Percentiles rank a stretch among this genome's conserved stretches.
These are phyloP conservation scores for Trichophyton mentagrophytes DNA, from an alignment of 2,329 filamentous ascomycete genomes.

Conservation along the genomic window DNA sequence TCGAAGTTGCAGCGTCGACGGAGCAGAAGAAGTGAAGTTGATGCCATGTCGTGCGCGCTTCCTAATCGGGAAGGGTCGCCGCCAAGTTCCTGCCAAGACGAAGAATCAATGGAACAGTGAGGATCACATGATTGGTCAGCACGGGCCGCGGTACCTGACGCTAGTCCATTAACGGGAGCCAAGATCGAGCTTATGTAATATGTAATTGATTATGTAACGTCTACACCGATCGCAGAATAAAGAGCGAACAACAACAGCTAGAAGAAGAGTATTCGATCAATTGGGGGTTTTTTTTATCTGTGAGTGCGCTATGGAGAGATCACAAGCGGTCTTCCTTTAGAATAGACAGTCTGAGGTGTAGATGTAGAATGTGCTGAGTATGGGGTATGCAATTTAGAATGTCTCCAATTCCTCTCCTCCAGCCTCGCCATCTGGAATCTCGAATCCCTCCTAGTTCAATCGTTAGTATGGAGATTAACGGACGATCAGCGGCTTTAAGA, in stretches of 20 bases:
- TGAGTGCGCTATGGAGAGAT: neutral
- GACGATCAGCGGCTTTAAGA: neutral
- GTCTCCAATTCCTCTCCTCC: slow-evolving; percentile 32
- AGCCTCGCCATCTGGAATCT: slow-evolving; percentile 70
- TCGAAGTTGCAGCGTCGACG: neutral
- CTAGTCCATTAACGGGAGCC: neutral
- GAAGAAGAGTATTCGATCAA: neutral
- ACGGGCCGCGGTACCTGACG: neutral
- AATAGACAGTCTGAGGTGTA: neutral
- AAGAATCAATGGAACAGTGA: neutral
- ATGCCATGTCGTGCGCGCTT: neutral
- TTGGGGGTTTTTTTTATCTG: neutral
- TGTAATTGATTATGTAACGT: neutral
- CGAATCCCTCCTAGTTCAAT: slow-evolving; percentile 45
- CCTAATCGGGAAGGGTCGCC: neutral
- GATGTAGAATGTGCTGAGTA: neutral
- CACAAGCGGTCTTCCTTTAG: neutral
- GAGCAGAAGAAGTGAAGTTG: neutral
- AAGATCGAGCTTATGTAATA: neutral
- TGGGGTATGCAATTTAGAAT: slow-evolving; percentile 18
- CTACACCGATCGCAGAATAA: neutral
- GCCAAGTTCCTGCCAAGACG: neutral
- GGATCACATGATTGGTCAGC: neutral
- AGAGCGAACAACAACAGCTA: neutral
- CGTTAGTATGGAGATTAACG: neutral